phyloP scores from a whole-genome alignment of 768 basidiomycete species.

The Naematelia encephala region DNA sequence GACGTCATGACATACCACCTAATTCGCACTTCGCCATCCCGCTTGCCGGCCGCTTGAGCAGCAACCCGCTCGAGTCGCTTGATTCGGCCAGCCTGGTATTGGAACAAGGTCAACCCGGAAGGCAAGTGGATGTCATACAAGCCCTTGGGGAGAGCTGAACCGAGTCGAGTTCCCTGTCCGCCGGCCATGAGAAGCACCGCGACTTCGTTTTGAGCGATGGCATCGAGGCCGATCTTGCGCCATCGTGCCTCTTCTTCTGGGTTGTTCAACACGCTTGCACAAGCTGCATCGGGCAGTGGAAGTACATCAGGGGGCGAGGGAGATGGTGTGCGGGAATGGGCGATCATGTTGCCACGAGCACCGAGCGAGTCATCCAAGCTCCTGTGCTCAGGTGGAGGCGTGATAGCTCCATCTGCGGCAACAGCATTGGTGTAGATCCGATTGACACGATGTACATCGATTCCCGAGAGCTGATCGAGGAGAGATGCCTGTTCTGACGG shows the following conservation, averaged over 20 bases:
- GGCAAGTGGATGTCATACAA: constrained; percentile 97
- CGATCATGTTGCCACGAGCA: constrained; percentile 19
- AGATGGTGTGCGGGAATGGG: constrained; percentile 32
- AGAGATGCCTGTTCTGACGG: constrained; percentile 64
- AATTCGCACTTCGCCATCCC: constrained; percentile 63
- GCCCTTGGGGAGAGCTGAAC: constrained; percentile 88
- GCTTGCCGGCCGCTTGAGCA: constrained; percentile 53
- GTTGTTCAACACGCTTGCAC: constrained; percentile 60
- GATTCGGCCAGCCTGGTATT: constrained; percentile 96
- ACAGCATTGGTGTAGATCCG: constrained; percentile 76
- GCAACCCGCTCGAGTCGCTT: constrained; percentile 75
- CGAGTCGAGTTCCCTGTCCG: constrained; percentile 92
- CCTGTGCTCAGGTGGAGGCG: constrained; percentile 16
- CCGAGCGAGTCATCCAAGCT: constrained; percentile 6
- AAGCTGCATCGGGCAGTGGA: constrained; percentile 74
- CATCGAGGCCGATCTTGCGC: constrained; percentile 72
- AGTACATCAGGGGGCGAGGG: constrained; percentile 59
- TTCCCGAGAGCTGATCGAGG: constrained; percentile 65
- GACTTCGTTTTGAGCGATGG: constrained; percentile 76
- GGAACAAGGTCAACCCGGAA: constrained; percentile 89
- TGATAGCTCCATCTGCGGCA: constrained; percentile 56
- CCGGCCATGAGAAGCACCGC: constrained; percentile 98
- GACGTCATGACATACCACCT: constrained; percentile 99
- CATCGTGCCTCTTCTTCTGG: constrained; percentile 59
- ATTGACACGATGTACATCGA: constrained; percentile 90